Evolutionary conservation across 306 rosid species (phyloP).

Genomic region (Senna siamea): DNA sequence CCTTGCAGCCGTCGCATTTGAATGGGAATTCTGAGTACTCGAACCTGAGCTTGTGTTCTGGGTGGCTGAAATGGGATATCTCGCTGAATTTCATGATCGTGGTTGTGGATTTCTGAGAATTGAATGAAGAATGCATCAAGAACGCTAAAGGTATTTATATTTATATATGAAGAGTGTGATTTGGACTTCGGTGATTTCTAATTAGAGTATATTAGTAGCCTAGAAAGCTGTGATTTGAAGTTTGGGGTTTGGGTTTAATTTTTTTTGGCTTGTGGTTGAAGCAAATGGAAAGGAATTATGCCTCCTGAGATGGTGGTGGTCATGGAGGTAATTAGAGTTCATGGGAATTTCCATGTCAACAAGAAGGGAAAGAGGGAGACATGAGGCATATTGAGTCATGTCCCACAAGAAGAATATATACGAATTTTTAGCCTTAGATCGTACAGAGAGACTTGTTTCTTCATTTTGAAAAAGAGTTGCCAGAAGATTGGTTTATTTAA

Average conservation of each 20-base stretch:
- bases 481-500: not conserved
- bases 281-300: conserved; percentile 60
- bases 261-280: conserved; percentile 64
- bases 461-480: not conserved
- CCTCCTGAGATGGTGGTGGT: conserved; percentile 44
- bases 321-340: conserved; percentile 43
- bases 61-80: conserved; percentile 82
- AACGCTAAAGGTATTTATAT: conserved; percentile 32
- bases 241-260: conserved; percentile 3
- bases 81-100: conserved; percentile 72
- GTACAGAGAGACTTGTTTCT: not conserved
- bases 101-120: conserved; percentile 11
- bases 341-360: conserved; percentile 58
- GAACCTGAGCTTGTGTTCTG: conserved; percentile 78
- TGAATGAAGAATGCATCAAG: not conserved
- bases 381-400: conserved; percentile 49
- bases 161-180: conserved; percentile 29
- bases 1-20: conserved; percentile 97
- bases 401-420: conserved; percentile 53
- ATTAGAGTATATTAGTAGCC: not conserved
- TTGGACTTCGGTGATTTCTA: not conserved
- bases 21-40: conserved; percentile 77
- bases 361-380: conserved; percentile 49
- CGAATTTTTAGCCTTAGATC: conserved; percentile 42
- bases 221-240: not conserved